Percentiles rank a stretch among this genome's conserved stretches.
phyloP scores from a whole-genome alignment of 768 basidiomycete species.

The Daedalea quercina region DNA sequence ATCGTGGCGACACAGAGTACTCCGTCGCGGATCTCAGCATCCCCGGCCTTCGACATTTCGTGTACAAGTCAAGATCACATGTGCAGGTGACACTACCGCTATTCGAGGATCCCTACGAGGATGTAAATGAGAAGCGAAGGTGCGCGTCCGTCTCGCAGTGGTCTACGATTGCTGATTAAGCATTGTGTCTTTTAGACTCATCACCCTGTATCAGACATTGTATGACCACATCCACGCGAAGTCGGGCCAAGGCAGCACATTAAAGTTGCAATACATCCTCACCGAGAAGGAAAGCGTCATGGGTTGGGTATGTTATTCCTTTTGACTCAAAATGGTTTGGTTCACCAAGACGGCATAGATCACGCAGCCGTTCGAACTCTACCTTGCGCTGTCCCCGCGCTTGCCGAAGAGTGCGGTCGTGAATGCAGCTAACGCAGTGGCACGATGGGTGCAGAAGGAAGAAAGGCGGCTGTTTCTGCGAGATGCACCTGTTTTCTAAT shows the following conservation, averaged over 20 bases:
- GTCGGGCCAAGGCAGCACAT: conserved; percentile 70
- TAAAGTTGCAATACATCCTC: conserved; percentile 84
- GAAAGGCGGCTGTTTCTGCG: conserved; percentile 75
- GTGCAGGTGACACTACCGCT: conserved; percentile 85
- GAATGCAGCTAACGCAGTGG: conserved; percentile 83
- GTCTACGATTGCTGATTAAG: not conserved
- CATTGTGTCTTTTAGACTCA: conserved; percentile 42
- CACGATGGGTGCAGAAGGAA: conserved; percentile 87
- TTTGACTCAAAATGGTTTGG: not conserved
- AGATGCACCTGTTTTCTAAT: conserved; percentile 83
- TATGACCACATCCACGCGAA: conserved; percentile 89
- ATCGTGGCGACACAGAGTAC: conserved; percentile 51
- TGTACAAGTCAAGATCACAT: conserved; percentile 86
- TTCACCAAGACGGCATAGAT: conserved; percentile 43
- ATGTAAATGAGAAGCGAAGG: conserved; percentile 53
- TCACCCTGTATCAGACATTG: conserved; percentile 81
- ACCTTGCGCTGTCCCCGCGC: conserved; percentile 72
- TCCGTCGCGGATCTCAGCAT: conserved; percentile 72
- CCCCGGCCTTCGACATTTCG: conserved; percentile 87
- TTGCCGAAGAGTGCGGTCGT: conserved; percentile 87
- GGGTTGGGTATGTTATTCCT: conserved; percentile 72
- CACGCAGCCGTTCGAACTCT: conserved; percentile 90
- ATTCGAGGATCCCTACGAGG: conserved; percentile 85
- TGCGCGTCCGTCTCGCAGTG: too few species aligned
- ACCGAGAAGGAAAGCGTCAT: conserved; percentile 85